Conservation (phyloP, 2,329 filamentous ascomycete genomes). For the Trichoderma atroviride region DNA sequence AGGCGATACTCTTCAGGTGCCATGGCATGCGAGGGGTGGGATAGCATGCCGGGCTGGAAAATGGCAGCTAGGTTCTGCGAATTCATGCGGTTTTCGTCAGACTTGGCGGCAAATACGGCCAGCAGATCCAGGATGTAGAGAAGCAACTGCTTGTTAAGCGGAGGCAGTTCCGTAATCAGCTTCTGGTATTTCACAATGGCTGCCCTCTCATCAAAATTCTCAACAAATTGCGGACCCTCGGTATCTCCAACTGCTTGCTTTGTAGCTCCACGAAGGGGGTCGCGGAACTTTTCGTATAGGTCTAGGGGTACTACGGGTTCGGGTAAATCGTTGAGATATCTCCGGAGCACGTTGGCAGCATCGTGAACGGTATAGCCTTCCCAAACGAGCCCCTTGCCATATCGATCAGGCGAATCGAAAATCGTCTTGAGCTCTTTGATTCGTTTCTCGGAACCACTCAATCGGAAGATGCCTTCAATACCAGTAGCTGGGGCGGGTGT, state of each 20-base stretch:
- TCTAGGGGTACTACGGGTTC: slow-evolving; percentile 95
- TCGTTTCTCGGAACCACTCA: slow-evolving; percentile 94
- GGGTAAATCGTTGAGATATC: slow-evolving; percentile 94
- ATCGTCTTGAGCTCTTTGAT: slow-evolving; percentile 93
- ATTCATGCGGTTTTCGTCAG: slow-evolving; percentile 95
- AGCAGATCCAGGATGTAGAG: slow-evolving; percentile 95
- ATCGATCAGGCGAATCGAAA: slow-evolving; percentile 93
- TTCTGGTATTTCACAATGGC: slow-evolving; percentile 85
- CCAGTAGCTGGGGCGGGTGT: slow-evolving; percentile 70
- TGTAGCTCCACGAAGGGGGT: slow-evolving; percentile 72
- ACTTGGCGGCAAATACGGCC: slow-evolving; percentile 95
- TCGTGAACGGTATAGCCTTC: slow-evolving; percentile 97
- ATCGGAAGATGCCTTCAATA: slow-evolving; percentile 92
- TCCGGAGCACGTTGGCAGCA: slow-evolving; percentile 91
- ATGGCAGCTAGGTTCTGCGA: slow-evolving; percentile 93
- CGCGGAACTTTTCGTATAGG: slow-evolving; percentile 87
- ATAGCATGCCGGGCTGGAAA: slow-evolving; percentile 95
- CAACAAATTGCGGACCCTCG: slow-evolving; percentile 69
- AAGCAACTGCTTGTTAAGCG: slow-evolving; percentile 88
- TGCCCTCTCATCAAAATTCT: slow-evolving; percentile 62
- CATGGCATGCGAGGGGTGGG: slow-evolving; percentile 94
- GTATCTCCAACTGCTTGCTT: slow-evolving; percentile 73
- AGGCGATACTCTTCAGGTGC: slow-evolving; percentile 89
- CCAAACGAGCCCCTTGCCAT: slow-evolving; percentile 96
- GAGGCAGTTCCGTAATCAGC: slow-evolving; percentile 89